Conservation (phyloP, 495 filamentous ascomycete species). For the Paragyromitra xinjiangensis region DNA sequence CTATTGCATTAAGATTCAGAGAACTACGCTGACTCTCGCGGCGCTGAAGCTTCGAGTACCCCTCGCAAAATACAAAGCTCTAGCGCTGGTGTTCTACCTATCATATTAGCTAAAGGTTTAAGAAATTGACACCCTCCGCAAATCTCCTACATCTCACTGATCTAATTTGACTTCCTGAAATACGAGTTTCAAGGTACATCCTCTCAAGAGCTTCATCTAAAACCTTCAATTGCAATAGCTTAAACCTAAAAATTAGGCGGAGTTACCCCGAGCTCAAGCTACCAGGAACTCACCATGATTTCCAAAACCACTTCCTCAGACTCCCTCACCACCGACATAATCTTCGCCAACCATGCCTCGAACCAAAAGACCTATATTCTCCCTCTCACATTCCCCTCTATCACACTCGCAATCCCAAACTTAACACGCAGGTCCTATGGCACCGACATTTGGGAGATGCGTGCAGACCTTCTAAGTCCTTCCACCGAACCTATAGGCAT, state of each 20-base stretch:
- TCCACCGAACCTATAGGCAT: not conserved
- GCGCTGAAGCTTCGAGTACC: too few relatives aligned
- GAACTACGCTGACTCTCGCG: not conserved
- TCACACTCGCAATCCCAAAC: slow-evolving; percentile 4
- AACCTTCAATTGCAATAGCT: not conserved
- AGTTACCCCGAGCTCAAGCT: not conserved
- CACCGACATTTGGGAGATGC: slow-evolving; percentile 36
- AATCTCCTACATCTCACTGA: not conserved
- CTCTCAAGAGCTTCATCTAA: not conserved
- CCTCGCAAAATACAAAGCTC: too few relatives aligned
- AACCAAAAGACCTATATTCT: slow-evolving; percentile 31
- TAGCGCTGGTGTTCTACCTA: not conserved
- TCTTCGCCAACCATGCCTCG: slow-evolving; percentile 34
- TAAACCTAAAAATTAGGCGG: not conserved
- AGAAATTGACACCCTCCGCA: not conserved
- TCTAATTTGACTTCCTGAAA: too few relatives aligned
- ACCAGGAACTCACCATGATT: not conserved
- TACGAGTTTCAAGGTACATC: too few relatives aligned
- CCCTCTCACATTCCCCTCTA: slow-evolving; percentile 18
- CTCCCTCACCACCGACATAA: slow-evolving; percentile 2
- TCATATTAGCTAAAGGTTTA: not conserved
- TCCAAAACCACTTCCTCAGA: not conserved
- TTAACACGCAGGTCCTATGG: slow-evolving; percentile 29
- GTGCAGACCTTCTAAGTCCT: slow-evolving; percentile 23
- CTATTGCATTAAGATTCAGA: not conserved